phyloP scores from a whole-genome alignment of 179 eudicot species.

The Pouteria campechiana region DNA sequence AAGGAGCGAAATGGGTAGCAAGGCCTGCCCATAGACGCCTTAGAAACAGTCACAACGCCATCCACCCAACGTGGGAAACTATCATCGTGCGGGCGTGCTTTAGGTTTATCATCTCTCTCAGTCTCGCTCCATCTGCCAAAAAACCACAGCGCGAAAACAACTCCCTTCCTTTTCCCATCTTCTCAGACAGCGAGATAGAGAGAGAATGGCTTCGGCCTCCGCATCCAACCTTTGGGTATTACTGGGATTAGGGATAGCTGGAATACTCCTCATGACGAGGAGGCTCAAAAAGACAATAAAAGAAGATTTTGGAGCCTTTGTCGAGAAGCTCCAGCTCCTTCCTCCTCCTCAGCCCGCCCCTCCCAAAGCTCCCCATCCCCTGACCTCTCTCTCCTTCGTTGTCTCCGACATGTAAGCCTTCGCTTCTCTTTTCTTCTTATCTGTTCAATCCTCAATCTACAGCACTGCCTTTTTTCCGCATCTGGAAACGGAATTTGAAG shows the following conservation, averaged over 20 bases:
- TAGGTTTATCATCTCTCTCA: too few species aligned
- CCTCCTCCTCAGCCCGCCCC: constrained; percentile 99
- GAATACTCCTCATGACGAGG: constrained; percentile 60
- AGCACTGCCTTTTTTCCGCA: neutral
- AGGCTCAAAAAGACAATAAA: constrained; percentile 56
- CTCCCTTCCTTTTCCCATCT: too few species aligned
- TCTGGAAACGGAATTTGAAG: too few species aligned
- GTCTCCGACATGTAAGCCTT: constrained; percentile 75
- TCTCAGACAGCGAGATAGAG: too few species aligned
- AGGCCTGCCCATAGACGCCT: too few species aligned
- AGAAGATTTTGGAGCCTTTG: constrained; percentile 75
- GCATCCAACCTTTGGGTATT: constrained; percentile 80
- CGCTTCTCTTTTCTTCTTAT: neutral
- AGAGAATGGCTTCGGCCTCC: constrained; percentile 75
- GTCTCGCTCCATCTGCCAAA: too few species aligned
- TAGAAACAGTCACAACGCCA: too few species aligned
- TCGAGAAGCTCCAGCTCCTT: constrained; percentile 49
- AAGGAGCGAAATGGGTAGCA: too few species aligned
- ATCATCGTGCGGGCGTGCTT: too few species aligned
- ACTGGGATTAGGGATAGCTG: constrained; percentile 84
- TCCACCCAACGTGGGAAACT: too few species aligned
- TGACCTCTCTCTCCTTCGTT: constrained; percentile 66
- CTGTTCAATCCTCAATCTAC: neutral
- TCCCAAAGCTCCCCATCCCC: constrained; percentile 93
- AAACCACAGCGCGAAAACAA: too few species aligned